Evolutionary conservation across 2,329 filamentous ascomycete genomes (phyloP).

Genomic region (Emergomyces orientalis): DNA sequence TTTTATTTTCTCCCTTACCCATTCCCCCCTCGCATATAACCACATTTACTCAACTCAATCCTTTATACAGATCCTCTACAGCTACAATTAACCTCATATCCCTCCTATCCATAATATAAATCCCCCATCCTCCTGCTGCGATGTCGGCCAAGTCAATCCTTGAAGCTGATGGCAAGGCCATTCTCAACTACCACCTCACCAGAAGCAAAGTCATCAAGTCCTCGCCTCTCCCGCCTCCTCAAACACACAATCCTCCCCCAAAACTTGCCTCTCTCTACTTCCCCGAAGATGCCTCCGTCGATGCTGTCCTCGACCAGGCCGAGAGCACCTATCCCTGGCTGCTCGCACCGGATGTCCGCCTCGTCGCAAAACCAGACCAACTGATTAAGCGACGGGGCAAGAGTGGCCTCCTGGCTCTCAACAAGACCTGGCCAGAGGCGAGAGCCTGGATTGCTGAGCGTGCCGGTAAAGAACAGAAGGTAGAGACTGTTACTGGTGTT

Average conservation of each 20-base stretch:
- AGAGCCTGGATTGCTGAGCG: slow-evolving; percentile 88
- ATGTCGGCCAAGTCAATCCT: slow-evolving; percentile 96
- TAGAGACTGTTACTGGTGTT: slow-evolving; percentile 81
- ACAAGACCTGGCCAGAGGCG: slow-evolving; percentile 94
- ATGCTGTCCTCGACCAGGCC: slow-evolving; percentile 82
- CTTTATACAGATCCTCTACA: slow-evolving; percentile 11
- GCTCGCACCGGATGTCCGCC: slow-evolving; percentile 70
- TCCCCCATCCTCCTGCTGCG: too few species aligned
- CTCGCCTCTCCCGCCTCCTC: slow-evolving; percentile 72
- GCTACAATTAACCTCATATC: neutral
- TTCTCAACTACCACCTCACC: slow-evolving; percentile 99
- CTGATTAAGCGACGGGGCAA: slow-evolving; percentile 99
- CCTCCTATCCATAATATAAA: slow-evolving; percentile 1
- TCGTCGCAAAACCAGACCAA: slow-evolving; percentile 98
- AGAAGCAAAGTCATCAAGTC: slow-evolving; percentile 96
- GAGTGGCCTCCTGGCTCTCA: slow-evolving; percentile 90
- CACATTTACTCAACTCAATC: too few species aligned
- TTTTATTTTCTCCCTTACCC: neutral
- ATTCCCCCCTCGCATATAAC: too few species aligned
- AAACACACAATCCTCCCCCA: slow-evolving; percentile 85
- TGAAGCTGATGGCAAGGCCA: slow-evolving; percentile 99
- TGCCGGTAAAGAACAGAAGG: slow-evolving; percentile 83
- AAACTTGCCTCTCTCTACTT: slow-evolving; percentile 91
- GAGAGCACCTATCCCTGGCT: slow-evolving; percentile 97
- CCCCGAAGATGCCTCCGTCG: slow-evolving; percentile 73